Percentiles rank a stretch among this genome's conserved stretches.
Conservation (phyloP, 805 yeast species). For the Nakazawaea peltata region DNA sequence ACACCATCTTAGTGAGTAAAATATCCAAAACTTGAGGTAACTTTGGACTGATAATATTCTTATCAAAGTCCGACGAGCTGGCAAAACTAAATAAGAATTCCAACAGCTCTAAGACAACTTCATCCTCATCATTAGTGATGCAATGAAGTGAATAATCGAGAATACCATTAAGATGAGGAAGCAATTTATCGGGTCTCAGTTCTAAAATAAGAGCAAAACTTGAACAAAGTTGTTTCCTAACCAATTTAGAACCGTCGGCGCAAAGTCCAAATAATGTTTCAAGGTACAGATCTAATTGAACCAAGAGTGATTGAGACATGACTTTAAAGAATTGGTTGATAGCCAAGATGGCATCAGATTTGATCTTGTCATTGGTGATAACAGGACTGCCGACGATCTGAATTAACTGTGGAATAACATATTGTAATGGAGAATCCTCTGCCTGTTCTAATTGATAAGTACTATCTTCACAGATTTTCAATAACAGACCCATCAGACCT, state of each 20-base stretch:
- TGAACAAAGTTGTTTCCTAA: conserved; percentile 68
- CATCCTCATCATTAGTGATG: conserved; percentile 56
- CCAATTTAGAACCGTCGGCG: conserved; percentile 44
- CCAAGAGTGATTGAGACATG: conserved; percentile 56
- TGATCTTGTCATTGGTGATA: conserved; percentile 38
- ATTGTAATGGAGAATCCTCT: conserved; percentile 60
- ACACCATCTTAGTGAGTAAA: conserved; percentile 75
- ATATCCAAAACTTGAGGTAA: conserved; percentile 67
- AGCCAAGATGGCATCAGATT: conserved; percentile 61
- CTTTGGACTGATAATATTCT: conserved; percentile 47
- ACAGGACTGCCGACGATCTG: conserved; percentile 32
- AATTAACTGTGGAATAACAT: conserved; percentile 59
- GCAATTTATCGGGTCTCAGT: conserved; percentile 69
- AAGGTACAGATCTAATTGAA: conserved; percentile 60
- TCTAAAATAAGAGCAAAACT: conserved; percentile 69
- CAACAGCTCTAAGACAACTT: conserved; percentile 85
- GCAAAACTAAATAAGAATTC: conserved; percentile 71
- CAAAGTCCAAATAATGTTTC: conserved; percentile 64
- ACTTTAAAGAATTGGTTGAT: conserved; percentile 68
- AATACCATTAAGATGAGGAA: conserved; percentile 81
- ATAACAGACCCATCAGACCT: conserved; percentile 77
- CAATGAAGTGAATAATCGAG: conserved; percentile 77
- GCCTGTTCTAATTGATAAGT: conserved; percentile 56
- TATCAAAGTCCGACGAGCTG: conserved; percentile 54
- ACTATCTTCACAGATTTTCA: conserved; percentile 88